Percentiles rank a stretch among this genome's conserved stretches.
Evolutionary conservation across 2,329 filamentous ascomycete genomes (phyloP).

Genomic region (Eutypa lata): DNA sequence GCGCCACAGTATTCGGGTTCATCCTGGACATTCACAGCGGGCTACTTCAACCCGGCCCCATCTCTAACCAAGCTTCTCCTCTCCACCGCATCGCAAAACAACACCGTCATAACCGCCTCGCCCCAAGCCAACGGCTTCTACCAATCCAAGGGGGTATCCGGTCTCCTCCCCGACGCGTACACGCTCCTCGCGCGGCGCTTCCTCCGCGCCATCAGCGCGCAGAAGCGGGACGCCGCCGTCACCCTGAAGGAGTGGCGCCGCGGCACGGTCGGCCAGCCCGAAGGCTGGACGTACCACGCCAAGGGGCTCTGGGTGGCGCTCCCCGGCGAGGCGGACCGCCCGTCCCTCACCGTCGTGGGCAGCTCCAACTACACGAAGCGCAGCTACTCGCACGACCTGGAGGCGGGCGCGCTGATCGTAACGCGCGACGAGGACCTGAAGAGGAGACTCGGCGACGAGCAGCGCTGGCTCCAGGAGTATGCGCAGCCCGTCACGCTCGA

Average conservation of each 20-base stretch:
- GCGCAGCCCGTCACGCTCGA: constrained; percentile 66
- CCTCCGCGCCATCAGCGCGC: constrained; percentile 54
- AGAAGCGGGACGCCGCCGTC: constrained; percentile 54
- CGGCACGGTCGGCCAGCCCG: constrained; percentile 76
- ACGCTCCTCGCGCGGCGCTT: constrained; percentile 84
- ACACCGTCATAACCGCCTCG: constrained; percentile 86
- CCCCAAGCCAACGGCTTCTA: constrained; percentile 96
- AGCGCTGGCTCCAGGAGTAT: constrained; percentile 74
- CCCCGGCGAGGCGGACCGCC: constrained; percentile 55
- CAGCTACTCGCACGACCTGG: constrained; percentile 87
- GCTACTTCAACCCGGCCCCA: constrained; percentile 96
- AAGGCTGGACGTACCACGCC: constrained; percentile 95
- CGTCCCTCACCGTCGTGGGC: constrained; percentile 79
- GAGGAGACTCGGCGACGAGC: constrained; percentile 71
- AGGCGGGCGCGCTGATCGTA: constrained; percentile 82
- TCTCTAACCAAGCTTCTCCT: constrained; percentile 78
- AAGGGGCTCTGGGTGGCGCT: constrained; percentile 92
- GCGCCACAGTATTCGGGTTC: constrained; percentile 62
- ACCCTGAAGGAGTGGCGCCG: constrained; percentile 82
- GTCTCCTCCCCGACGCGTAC: constrained; percentile 88
- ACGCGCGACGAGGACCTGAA: constrained; percentile 74
- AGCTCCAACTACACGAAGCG: constrained; percentile 95
- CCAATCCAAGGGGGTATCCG: constrained; percentile 80
- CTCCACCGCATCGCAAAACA: constrained; percentile 63
- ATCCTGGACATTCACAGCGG: constrained; percentile 94